A percentile compares a stretch with the other conserved stretches of the same genome.
Evolutionary conservation across 352 stramenopile species (phyloP).

Genomic region (Phytophthora quininea): DNA sequence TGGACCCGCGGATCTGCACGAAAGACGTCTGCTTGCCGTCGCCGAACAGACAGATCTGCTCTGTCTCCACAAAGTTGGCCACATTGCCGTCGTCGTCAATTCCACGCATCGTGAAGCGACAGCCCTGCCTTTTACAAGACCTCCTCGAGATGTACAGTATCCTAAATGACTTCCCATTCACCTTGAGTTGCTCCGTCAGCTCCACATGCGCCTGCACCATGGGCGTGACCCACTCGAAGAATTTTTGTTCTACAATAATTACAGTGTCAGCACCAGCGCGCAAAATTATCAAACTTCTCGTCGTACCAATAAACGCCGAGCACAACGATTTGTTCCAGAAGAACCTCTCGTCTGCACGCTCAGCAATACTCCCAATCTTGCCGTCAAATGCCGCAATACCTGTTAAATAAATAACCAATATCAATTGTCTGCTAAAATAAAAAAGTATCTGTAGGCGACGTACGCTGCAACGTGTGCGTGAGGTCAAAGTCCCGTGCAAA

Average conservation of each 20-base stretch:
- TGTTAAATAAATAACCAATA: slow-evolving; percentile 16
- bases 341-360: slow-evolving; percentile 90
- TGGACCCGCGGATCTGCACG: slow-evolving; percentile 93
- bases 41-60: slow-evolving; percentile 90
- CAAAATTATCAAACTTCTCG: slow-evolving; percentile 2
- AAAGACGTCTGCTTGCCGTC: slow-evolving; percentile 66
- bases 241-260: slow-evolving; percentile 59
- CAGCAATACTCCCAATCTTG: slow-evolving; percentile 56
- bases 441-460: not conserved
- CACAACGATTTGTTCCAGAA: slow-evolving; percentile 92
- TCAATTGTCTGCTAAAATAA: not conserved
- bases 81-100: slow-evolving; percentile 91
- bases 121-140: slow-evolving; percentile 83
- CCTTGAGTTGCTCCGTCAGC: slow-evolving; percentile 49
- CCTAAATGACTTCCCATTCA: slow-evolving; percentile 60
- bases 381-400: slow-evolving; percentile 60
- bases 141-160: slow-evolving; percentile 79
- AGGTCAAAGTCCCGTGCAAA: slow-evolving; percentile 81
- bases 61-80: slow-evolving; percentile 96
- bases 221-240: slow-evolving; percentile 79
- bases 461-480: slow-evolving; percentile 82
- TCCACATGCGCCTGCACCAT: slow-evolving; percentile 82
- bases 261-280: not conserved
- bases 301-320: slow-evolving; percentile 57
- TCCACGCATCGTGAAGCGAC: slow-evolving; percentile 93